phyloP scores from a whole-genome alignment of 768 basidiomycete genomes.

The Brasilioporus rufonigricans region DNA sequence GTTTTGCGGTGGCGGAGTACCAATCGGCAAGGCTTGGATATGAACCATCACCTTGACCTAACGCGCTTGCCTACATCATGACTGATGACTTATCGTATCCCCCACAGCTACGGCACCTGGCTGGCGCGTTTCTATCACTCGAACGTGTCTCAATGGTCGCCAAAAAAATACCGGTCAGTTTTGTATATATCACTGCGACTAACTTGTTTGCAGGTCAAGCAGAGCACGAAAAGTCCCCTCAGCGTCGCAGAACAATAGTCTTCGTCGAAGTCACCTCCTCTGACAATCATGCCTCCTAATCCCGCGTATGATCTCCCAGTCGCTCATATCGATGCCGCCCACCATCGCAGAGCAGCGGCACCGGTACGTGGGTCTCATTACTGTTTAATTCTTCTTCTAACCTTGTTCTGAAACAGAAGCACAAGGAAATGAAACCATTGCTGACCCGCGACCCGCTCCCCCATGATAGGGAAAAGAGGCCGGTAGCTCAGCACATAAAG shows the following conservation, averaged over 20 bases:
- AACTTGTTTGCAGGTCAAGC: slow-evolving; percentile 12
- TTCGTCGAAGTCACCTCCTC: slow-evolving; percentile 3
- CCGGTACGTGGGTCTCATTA: slow-evolving; percentile 19
- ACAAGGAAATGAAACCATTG: slow-evolving; percentile 20
- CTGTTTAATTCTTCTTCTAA: slow-evolving; percentile 10
- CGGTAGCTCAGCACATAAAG: slow-evolving; percentile 10
- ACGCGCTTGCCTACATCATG: slow-evolving; percentile 24
- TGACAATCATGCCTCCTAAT: slow-evolving; percentile 9
- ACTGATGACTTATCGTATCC: slow-evolving; percentile 23
- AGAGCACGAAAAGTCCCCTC: slow-evolving; percentile 14
- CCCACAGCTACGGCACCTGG: slow-evolving; percentile 35
- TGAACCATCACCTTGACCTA: slow-evolving; percentile 32
- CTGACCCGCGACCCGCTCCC: slow-evolving; percentile 24
- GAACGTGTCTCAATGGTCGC: slow-evolving; percentile 26
- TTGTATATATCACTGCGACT: slow-evolving; percentile 26
- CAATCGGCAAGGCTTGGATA: slow-evolving; percentile 30
- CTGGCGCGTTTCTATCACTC: slow-evolving; percentile 29
- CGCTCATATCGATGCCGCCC: slow-evolving; percentile 2
- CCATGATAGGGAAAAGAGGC: slow-evolving; percentile 25
- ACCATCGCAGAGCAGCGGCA: slow-evolving; percentile 20
- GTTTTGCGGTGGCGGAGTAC: slow-evolving; percentile 34
- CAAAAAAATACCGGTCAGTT: slow-evolving; percentile 23
- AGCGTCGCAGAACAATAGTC: slow-evolving; percentile 7
- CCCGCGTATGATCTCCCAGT: slow-evolving; percentile 14
- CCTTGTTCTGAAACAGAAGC: slow-evolving; percentile 18